A percentile compares a stretch with the other conserved stretches of the same genome.
phyloP scores from a whole-genome alignment of 331 rosid genomes.

The Spiraea crenata region DNA sequence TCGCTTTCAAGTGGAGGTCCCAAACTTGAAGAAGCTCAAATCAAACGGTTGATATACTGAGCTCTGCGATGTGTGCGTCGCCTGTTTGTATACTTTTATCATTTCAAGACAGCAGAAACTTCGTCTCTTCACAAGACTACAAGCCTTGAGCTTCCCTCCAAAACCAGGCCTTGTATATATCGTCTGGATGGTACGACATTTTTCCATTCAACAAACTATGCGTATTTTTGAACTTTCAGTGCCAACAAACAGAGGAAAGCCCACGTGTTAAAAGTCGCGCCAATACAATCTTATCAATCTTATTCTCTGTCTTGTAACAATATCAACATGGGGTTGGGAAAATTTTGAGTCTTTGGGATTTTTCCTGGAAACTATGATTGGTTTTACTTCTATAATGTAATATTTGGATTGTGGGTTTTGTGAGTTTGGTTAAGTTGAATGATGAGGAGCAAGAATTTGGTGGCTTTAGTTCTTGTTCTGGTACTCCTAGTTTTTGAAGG shows the following conservation, averaged over 20 bases:
- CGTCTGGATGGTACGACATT: constrained; percentile 9
- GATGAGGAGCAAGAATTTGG: constrained; percentile 2
- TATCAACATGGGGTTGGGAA: background rate
- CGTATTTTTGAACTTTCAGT: constrained; percentile 1
- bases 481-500: background rate
- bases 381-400: background rate
- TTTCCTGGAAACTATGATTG: background rate
- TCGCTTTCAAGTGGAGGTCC: background rate
- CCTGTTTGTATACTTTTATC: background rate
- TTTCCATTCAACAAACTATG: background rate
- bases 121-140: too few species aligned
- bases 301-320: background rate
- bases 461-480: background rate
- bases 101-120: too few species aligned
- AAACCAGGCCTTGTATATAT: constrained; percentile 2
- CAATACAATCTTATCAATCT: background rate
- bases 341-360: background rate
- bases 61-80: background rate
- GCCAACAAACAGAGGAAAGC: background rate
- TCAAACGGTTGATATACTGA: too few species aligned
- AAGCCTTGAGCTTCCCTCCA: constrained; percentile 7
- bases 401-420: background rate
- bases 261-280: background rate
- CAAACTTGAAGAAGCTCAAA: too few species aligned
- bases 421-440: constrained; percentile 4